phyloP scores from a whole-genome alignment of 1,139 yeast species.

The Nakaseomyces bracarensis region DNA sequence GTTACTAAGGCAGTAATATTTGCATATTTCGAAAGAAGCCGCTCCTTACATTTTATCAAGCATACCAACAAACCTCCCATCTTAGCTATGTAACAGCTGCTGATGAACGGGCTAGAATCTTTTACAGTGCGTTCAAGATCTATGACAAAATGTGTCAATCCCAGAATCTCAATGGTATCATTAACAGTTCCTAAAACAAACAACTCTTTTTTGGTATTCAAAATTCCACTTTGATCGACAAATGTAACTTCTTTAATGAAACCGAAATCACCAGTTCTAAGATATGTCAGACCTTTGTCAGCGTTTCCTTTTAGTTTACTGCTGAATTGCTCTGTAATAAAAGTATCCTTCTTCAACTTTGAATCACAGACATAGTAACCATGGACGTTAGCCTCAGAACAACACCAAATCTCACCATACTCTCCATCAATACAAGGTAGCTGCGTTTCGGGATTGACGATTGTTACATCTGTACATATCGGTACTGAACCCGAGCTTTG shows the following conservation, averaged over 20 bases:
- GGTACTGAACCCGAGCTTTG: constrained; percentile 97
- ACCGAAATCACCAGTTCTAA: constrained; percentile 92
- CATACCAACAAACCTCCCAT: constrained; percentile 78
- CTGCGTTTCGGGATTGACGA: constrained; percentile 89
- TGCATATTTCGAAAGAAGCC: constrained; percentile 40
- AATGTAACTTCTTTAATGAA: constrained; percentile 68
- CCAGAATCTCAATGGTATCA: constrained; percentile 85
- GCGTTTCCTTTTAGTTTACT: constrained; percentile 45
- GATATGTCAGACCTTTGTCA: constrained; percentile 58
- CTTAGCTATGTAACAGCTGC: constrained; percentile 60
- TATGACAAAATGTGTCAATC: constrained; percentile 80
- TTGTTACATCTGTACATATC: constrained; percentile 85
- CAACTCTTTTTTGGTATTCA: constrained; percentile 63
- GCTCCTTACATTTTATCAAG: constrained; percentile 58
- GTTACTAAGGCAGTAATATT: constrained; percentile 78
- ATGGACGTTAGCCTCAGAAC: constrained; percentile 72
- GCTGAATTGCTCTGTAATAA: constrained; percentile 42
- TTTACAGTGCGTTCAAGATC: constrained; percentile 78
- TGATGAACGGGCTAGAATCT: constrained; percentile 51
- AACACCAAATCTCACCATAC: constrained; percentile 95
- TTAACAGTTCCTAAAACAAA: constrained; percentile 80
- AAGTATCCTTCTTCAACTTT: constrained; percentile 30
- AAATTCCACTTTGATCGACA: constrained; percentile 37
- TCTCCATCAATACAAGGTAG: constrained; percentile 82
- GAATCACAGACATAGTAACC: constrained; percentile 43